phyloP scores from a whole-genome alignment of 2,329 filamentous ascomycete species.

The Epichloe brachyelytri region DNA sequence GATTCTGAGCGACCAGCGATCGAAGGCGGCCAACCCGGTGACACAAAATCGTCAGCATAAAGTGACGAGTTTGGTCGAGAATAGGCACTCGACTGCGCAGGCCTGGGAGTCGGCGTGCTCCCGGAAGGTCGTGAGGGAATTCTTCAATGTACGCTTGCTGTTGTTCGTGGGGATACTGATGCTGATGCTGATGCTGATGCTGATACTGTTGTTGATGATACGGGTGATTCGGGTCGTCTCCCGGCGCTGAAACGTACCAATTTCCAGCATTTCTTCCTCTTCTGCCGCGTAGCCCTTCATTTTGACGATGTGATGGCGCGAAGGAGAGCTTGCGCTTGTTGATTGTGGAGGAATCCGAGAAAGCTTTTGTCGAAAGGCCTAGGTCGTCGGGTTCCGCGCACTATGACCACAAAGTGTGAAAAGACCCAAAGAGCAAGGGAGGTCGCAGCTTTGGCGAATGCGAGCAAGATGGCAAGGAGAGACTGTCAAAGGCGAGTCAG shows the following conservation, averaged over 20 bases:
- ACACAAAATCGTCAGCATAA: constrained; percentile 5
- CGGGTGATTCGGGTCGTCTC: neutral
- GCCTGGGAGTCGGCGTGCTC: constrained; percentile 2
- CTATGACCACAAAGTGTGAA: neutral
- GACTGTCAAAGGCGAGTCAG: neutral
- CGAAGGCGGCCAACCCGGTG: constrained; percentile 10
- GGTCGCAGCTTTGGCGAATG: neutral
- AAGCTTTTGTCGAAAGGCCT: neutral
- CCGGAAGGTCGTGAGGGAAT: neutral
- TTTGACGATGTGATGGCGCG: neutral
- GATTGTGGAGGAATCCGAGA: neutral
- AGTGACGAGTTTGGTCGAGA: constrained; percentile 3
- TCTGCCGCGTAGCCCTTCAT: constrained; percentile 20
- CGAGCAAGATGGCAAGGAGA: neutral
- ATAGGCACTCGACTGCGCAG: neutral
- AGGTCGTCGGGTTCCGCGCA: neutral
- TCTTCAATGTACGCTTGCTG: constrained; percentile 13
- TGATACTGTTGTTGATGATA: constrained; percentile 10
- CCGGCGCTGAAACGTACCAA: constrained; percentile 16
- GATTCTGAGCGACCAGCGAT: constrained; percentile 14
- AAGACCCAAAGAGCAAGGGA: neutral
- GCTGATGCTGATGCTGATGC: constrained; percentile 13
- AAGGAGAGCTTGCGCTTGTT: neutral
- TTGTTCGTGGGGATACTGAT: constrained; percentile 12
- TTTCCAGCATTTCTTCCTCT: constrained; percentile 23